Evolutionary conservation across 169 alveolate species (phyloP), one percentile per base, ranked within the genome.

Genomic region (Plasmodium falciparum): DNA sequence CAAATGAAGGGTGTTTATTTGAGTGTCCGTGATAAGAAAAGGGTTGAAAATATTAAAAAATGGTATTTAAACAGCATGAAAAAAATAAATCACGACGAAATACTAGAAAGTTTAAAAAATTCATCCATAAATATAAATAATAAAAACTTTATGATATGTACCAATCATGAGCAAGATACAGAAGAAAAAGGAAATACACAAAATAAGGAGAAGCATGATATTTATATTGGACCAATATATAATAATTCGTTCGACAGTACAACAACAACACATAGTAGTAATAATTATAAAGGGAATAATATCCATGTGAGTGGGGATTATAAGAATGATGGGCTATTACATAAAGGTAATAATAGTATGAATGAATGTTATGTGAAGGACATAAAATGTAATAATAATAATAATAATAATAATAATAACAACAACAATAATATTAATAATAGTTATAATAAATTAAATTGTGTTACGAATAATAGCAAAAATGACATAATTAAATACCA

Each of bases 1-100:
- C 71, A 86, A 63, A 62, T 13, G 47, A 54, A 49, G 24, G 61
- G 63, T 6, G 15, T 39, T 0, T 70, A 70, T 39, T 50, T 45
- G 13, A 70, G 29, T 43, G 15, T 78, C 12, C 69, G 73, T 9
- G 50, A 73, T 43, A 9, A 9, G 11, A 54, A 29, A 50, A 52
- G 20, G 29, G 39, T 52, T 12, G 63, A 69, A n/a, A 58, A 54
- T 2, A 56, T 69, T 59, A 58, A 29, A 29, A 24, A 71, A 1
- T 39, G 47, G 47, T 39, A 20, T 69, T 80, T n/a, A 56, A 56
- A 17, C 17, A 12, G 20, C 50, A 26, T 29, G 52, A 65, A 29
- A 5, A 15, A 29, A 17, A 22, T 63, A 20, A 9, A 39, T 39
- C 47, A 39, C 0, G 47, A 39, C 11, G 11, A 39, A 39, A 39